phyloP scores from a whole-genome alignment of 306 rosid genomes.

The Corylus avellana region DNA sequence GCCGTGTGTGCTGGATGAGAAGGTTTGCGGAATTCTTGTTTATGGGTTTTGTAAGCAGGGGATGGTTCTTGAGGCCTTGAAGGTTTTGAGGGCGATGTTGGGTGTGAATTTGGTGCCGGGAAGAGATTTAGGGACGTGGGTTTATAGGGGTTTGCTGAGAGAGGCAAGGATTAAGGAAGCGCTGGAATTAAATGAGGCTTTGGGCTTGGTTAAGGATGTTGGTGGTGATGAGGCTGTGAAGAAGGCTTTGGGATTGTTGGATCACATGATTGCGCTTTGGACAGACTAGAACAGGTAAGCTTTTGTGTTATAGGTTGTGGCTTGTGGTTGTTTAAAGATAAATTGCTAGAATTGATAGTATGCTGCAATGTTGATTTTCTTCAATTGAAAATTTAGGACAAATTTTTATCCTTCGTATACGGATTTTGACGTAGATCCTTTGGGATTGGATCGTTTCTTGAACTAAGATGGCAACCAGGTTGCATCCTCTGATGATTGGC shows the following conservation, averaged over 20 bases:
- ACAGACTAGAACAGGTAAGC: conserved; percentile 41
- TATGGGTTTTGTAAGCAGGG: conserved; percentile 45
- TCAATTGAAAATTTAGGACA: not conserved
- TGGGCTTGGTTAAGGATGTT: not conserved
- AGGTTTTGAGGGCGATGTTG: conserved; percentile 49
- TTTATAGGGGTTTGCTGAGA: conserved; percentile 48
- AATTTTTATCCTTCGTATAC: not conserved
- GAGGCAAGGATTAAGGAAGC: conserved; percentile 64
- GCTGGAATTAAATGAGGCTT: conserved; percentile 38
- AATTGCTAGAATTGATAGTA: not conserved
- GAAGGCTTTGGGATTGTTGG: conserved; percentile 40
- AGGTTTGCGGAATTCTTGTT: conserved; percentile 39
- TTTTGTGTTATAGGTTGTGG: not conserved
- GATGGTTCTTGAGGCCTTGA: conserved; percentile 51
- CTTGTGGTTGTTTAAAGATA: not conserved
- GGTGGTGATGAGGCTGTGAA: conserved; percentile 12
- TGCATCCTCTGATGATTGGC: not conserved
- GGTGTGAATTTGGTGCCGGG: conserved; percentile 16
- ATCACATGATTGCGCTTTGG: conserved; percentile 44
- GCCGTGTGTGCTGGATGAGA: conserved; percentile 38
- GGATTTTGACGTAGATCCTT: not conserved
- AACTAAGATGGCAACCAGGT: not conserved
- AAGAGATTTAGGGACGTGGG: conserved; percentile 22
- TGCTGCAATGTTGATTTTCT: not conserved
- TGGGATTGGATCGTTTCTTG: not conserved